These are phyloP conservation scores for Sanghuangporus weigelae DNA, from an alignment of 1,284 basidiomycete species.

Conservation along the genomic window DNA sequence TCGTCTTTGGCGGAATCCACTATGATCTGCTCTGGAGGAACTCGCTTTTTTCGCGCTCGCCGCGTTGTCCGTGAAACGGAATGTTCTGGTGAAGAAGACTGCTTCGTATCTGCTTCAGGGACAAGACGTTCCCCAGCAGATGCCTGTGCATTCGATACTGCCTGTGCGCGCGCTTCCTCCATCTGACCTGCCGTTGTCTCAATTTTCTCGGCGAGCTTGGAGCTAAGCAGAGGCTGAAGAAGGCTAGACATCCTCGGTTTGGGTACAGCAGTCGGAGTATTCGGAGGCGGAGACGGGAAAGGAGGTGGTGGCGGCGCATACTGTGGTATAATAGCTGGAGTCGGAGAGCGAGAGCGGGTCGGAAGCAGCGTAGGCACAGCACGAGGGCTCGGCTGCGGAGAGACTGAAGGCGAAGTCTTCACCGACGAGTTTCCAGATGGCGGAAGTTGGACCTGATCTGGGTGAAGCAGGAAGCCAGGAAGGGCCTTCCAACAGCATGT, in stretches of 20 bases:
- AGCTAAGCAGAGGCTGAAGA: background rate
- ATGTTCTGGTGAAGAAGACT: too few relatives aligned
- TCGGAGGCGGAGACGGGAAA: conserved; percentile 12
- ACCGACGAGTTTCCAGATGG: conserved; percentile 6
- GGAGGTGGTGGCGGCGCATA: conserved; percentile 14
- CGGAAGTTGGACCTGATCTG: conserved; percentile 6
- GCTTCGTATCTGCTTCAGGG: too few relatives aligned
- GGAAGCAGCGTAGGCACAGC: background rate
- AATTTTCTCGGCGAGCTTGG: background rate
- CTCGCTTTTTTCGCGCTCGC: background rate
- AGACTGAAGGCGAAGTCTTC: conserved; percentile 5
- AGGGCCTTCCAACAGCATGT: background rate
- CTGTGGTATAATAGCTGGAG: conserved; percentile 5
- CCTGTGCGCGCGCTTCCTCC: background rate
- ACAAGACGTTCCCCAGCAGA: background rate
- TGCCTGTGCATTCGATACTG: background rate
- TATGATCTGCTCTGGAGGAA: background rate
- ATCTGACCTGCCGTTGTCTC: background rate
- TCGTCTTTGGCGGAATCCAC: background rate
- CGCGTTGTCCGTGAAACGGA: too few relatives aligned
- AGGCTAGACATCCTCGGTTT: background rate
- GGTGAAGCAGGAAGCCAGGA: background rate
- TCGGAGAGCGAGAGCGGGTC: conserved; percentile 12
- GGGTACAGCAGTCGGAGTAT: conserved; percentile 2
- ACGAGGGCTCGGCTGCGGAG: background rate